Percentiles rank a stretch among this genome's conserved stretches.
Evolutionary conservation across 129 eudicot genomes (phyloP).

Genomic region (Lactuca saligna): DNA sequence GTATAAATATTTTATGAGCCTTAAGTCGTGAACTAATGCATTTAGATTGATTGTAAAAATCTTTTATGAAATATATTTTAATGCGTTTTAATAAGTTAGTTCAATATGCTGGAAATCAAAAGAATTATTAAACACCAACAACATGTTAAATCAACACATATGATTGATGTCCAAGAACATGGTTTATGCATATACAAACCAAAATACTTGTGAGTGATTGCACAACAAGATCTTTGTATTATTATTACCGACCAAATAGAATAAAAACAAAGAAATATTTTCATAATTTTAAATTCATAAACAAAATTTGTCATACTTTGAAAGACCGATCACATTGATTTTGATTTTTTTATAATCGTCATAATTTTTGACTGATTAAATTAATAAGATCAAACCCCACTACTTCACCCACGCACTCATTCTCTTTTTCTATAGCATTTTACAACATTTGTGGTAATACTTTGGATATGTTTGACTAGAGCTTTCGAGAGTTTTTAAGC

Average conservation of each 20-base stretch:
- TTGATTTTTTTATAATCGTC: too few relatives aligned
- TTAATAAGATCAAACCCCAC: too few relatives aligned
- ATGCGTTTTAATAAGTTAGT: not conserved
- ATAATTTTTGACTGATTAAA: too few relatives aligned
- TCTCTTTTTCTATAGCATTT: too few relatives aligned
- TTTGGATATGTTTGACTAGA: too few relatives aligned
- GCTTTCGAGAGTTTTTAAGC: too few relatives aligned
- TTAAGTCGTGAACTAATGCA: not conserved
- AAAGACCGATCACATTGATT: not conserved
- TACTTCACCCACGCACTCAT: too few relatives aligned
- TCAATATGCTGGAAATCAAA: constrained; percentile 13
- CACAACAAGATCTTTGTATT: constrained; percentile 30
- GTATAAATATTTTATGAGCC: not conserved
- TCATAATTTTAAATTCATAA: not conserved
- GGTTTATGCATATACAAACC: constrained; percentile 21
- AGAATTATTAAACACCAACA: not conserved
- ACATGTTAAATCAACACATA: constrained; percentile 13
- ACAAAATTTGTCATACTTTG: not conserved
- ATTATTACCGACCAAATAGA: constrained; percentile 41
- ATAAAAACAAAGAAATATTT: constrained; percentile 16
- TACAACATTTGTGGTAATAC: too few relatives aligned
- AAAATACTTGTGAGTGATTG: constrained; percentile 21
- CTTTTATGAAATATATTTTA: too few relatives aligned
- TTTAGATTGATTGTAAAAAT: not conserved
- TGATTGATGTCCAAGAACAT: constrained; percentile 30